These are phyloP conservation scores for Claviceps sp. DNA, from an alignment of 2,329 filamentous ascomycete species.

Conservation along the genomic window DNA sequence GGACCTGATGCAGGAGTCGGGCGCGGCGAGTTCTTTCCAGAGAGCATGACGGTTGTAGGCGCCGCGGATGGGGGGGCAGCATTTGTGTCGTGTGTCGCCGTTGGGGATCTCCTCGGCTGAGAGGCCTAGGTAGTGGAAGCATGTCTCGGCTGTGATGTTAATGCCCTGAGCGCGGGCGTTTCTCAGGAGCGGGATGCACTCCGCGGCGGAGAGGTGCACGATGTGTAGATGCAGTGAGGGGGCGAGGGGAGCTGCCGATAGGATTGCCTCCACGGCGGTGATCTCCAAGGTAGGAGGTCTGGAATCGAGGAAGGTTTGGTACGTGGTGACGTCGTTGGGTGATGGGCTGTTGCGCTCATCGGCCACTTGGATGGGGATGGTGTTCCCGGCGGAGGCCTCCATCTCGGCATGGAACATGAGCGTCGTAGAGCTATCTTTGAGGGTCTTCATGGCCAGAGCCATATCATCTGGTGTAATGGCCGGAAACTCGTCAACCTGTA, in stretches of 20 bases:
- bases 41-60: slow-evolving; percentile 71
- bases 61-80: slow-evolving; percentile 81
- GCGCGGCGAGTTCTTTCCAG: slow-evolving; percentile 64
- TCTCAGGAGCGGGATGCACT: slow-evolving; percentile 71
- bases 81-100: slow-evolving; percentile 87
- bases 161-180: slow-evolving; percentile 59
- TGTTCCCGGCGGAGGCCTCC: slow-evolving; percentile 60
- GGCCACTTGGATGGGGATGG: too few relatives aligned
- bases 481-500: slow-evolving; percentile 88
- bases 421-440: slow-evolving; percentile 72
- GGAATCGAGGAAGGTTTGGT: slow-evolving; percentile 84
- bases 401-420: slow-evolving; percentile 99
- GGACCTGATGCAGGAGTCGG: slow-evolving; percentile 73
- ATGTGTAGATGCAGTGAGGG: slow-evolving; percentile 81
- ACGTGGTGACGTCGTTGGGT: slow-evolving; percentile 55
- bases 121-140: slow-evolving; percentile 85
- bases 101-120: slow-evolving; percentile 69
- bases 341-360: neutral
- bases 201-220: slow-evolving; percentile 80
- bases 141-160: slow-evolving; percentile 87
- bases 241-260: slow-evolving; percentile 66
- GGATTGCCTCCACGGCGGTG: slow-evolving; percentile 75
- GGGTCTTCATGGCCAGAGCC: slow-evolving; percentile 60
- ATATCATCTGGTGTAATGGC: slow-evolving; percentile 75
- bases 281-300: slow-evolving; percentile 84